phyloP scores from a whole-genome alignment of 169 alveolate genomes.

The Plasmodium gaboni region DNA sequence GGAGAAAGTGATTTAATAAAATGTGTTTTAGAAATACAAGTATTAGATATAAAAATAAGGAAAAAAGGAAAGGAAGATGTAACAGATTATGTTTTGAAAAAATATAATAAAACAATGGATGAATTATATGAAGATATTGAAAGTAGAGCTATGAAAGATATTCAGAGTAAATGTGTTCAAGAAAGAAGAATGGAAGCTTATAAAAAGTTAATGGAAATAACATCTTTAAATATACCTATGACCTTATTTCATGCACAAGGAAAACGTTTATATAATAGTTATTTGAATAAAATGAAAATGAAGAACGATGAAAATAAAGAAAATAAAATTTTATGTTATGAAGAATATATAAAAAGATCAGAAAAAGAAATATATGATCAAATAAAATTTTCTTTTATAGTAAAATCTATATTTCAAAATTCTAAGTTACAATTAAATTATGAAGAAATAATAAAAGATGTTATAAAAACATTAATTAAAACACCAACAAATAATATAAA shows the following conservation, averaged over 20 bases:
- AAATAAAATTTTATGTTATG: conserved; percentile 33
- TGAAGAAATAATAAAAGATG: conserved; percentile 63
- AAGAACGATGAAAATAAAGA: conserved; percentile 16
- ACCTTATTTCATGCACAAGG: conserved; percentile 76
- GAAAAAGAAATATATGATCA: conserved; percentile 72
- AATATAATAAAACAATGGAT: conserved; percentile 54
- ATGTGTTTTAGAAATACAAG: conserved; percentile 55
- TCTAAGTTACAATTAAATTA: conserved; percentile 67
- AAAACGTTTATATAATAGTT: conserved; percentile 37
- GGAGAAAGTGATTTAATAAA: conserved; percentile 65
- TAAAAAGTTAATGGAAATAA: conserved; percentile 73
- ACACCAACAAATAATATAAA: conserved; percentile 66
- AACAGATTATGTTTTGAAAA: conserved; percentile 35
- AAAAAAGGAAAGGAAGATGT: conserved; percentile 27
- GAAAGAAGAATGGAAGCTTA: conserved; percentile 77
- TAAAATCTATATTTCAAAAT: conserved; percentile 59
- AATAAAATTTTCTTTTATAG: conserved; percentile 66
- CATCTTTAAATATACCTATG: conserved; percentile 61
- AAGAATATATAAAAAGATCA: conserved; percentile 61
- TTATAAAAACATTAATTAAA: conserved; percentile 56
- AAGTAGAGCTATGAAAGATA: conserved; percentile 61
- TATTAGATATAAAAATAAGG: conserved; percentile 34
- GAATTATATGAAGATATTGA: conserved; percentile 63
- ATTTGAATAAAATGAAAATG: conserved; percentile 45
- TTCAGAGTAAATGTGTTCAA: conserved; percentile 64